Evolutionary conservation across 164 flowering plant genomes (phyloP), one percentile per base, ranked within the genome.

Genomic region (grape (Vitis vinifera)): DNA sequence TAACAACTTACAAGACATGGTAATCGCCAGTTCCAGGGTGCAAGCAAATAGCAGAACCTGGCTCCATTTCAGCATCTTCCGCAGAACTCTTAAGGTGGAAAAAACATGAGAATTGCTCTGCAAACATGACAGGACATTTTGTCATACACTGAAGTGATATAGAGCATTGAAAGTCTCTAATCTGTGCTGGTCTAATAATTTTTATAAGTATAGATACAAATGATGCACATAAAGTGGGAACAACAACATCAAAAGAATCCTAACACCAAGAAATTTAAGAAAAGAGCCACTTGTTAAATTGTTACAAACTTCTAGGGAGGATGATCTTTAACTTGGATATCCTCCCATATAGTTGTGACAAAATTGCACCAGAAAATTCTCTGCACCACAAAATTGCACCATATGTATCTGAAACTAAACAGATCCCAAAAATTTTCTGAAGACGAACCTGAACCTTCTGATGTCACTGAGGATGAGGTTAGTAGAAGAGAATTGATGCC

Each of bases 1-100:
- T 69, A 61, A 27, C 16, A 73, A 77, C 97, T 89, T 85, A 93
- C 97, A 91, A 91, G 65, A 89, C 85, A 79, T 90, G 95, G 75
- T 86, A 86, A 64, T 84, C 92, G 3, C 92, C 88, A 75, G 82
- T 81, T 84, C 96, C 93, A 51, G 97, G 84, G 29, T 67, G 86
- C 85, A 93, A 84, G 78, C 82, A 82, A 78, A 91, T 74, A 30
- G 87, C 80, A 68, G 91, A 86, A 70, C 75, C 73, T 11, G 76
- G 63, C 70, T 89, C 94, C 44, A 48, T 57, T 37, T 86, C 75
- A 65, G 77, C 51, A 56, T 87, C 90, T 75, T 87, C 97, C 17
- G 70, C 68, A 14, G 84, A 78, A 76, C 97, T 93, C 77, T 84
- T 93, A 60, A 94, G 82, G 60, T 84, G 90, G 59, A 90, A 80